Conservation (phyloP, 345 rosid genomes). For the Eutrema japonicum region DNA sequence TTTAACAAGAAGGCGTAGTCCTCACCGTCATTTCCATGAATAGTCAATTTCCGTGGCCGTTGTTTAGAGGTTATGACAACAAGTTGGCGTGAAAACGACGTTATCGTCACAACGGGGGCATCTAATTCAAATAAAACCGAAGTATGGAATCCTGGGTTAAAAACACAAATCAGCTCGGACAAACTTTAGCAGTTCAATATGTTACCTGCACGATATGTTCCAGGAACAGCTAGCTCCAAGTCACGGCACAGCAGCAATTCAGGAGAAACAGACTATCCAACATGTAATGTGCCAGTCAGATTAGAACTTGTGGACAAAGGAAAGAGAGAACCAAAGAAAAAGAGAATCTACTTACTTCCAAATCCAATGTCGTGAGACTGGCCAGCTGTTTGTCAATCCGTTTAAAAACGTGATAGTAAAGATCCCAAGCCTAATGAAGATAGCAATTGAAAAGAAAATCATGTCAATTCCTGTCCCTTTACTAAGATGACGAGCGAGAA, state of each 20-base stretch:
- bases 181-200: conserved; percentile 22
- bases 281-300: conserved; percentile 30
- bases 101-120: conserved; percentile 83
- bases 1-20: conserved; percentile 90
- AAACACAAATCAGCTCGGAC: conserved; percentile 29
- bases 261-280: conserved; percentile 89
- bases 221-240: conserved; percentile 98
- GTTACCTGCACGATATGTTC: conserved; percentile 90
- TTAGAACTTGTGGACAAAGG: background rate
- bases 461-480: conserved; percentile 27
- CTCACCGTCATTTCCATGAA: conserved; percentile 93
- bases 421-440: conserved; percentile 95
- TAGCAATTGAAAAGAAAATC: conserved; percentile 23
- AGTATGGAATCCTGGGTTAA: conserved; percentile 20
- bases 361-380: conserved; percentile 86
- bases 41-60: conserved; percentile 94
- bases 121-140: conserved; percentile 48
- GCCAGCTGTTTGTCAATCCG: conserved; percentile 96
- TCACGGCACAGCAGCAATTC: conserved; percentile 84
- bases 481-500: conserved; percentile 25
- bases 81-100: conserved; percentile 92
- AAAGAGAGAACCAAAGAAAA: conserved; percentile 31
- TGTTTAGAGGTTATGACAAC: conserved; percentile 92
- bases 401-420: conserved; percentile 93
- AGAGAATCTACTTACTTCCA: conserved; percentile 65